Percentiles rank a stretch among this genome's conserved stretches.
Evolutionary conservation across 2,329 filamentous ascomycete genomes (phyloP).

Genomic region (Triangularia verruculosa): DNA sequence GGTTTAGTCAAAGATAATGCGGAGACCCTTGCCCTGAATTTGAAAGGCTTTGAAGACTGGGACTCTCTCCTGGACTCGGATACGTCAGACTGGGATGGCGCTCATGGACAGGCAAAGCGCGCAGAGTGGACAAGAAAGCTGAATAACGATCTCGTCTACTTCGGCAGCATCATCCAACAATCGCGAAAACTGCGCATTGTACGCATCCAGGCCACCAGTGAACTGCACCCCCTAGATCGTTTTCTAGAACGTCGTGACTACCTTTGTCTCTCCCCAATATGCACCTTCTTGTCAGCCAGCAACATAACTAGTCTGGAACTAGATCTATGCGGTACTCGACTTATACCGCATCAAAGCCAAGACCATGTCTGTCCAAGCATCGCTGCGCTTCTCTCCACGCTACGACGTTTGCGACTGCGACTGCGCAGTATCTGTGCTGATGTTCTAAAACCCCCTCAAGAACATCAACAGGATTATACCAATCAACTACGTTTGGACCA

Average conservation of each 20-base stretch:
- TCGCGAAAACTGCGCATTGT: background rate
- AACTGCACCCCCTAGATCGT: background rate
- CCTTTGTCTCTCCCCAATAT: background rate
- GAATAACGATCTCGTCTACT: background rate
- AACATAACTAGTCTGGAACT: background rate
- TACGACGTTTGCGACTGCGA: background rate
- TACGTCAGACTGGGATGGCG: background rate
- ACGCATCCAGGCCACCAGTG: background rate
- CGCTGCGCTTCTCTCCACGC: background rate
- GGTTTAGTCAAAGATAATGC: background rate
- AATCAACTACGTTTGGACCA: background rate
- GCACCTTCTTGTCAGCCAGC: background rate
- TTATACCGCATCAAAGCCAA: background rate
- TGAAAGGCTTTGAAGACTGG: background rate
- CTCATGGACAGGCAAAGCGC: background rate
- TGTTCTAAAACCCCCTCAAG: background rate
- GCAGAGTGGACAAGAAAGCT: background rate
- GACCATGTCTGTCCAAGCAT: background rate
- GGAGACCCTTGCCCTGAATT: background rate
- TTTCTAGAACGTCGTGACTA: background rate
- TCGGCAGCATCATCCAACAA: background rate
- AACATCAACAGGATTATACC: background rate
- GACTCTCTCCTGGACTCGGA: background rate
- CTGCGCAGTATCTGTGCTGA: background rate
- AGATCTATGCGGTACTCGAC: background rate